Conservation (phyloP, 169 alveolate species). For the Plasmodium ovale region DNA sequence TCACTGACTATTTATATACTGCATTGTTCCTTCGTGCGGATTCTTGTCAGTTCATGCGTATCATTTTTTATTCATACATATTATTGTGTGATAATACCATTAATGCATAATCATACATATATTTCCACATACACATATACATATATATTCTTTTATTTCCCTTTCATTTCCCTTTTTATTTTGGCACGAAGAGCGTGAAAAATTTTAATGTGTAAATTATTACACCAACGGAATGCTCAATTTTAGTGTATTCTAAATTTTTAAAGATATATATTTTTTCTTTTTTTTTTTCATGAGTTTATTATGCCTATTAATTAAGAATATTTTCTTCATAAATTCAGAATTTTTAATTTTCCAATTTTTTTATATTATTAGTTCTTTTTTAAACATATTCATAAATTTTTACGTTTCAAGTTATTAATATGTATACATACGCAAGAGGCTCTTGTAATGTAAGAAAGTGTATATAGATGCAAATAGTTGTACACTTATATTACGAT, state of each 20-base stretch:
- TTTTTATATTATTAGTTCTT: background rate
- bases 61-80: too few relatives aligned
- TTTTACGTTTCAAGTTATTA: background rate
- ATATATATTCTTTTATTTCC: too few relatives aligned
- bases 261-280: background rate
- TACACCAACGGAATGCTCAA: conserved; percentile 4
- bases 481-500: background rate
- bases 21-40: too few relatives aligned
- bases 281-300: too few relatives aligned
- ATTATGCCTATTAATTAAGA: conserved; percentile 32
- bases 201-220: conserved; percentile 2
- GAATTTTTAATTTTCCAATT: conserved; percentile 7
- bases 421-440: background rate
- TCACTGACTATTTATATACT: too few relatives aligned
- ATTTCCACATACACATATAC: too few relatives aligned
- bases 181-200: background rate
- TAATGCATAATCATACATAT: too few relatives aligned
- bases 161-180: conserved; percentile 4
- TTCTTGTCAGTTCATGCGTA: too few relatives aligned
- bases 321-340: conserved; percentile 15
- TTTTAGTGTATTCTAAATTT: conserved; percentile 11
- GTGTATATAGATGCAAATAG: background rate
- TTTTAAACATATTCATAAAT: conserved; percentile 4
- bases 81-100: too few relatives aligned
- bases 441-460: background rate